Evolutionary conservation across 2,329 filamentous ascomycete species (phyloP).

Genomic region (Xylaria sp.): DNA sequence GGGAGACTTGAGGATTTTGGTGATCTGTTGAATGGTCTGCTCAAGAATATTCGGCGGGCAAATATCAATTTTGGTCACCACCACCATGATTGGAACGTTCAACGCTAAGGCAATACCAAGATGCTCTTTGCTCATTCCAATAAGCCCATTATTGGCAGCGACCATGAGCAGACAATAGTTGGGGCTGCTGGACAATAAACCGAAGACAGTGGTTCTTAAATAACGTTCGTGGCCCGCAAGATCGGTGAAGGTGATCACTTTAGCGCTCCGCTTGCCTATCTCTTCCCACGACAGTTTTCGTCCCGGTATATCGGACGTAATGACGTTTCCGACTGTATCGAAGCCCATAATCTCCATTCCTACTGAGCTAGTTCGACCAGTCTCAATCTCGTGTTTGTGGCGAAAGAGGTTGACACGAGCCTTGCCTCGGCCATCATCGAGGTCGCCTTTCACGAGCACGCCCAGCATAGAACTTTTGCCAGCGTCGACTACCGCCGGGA

Average conservation of each 20-base stretch:
- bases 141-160: slow-evolving; percentile 93
- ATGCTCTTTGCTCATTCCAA: slow-evolving; percentile 99
- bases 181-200: slow-evolving; percentile 88
- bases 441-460: slow-evolving; percentile 90
- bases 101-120: slow-evolving; percentile 91
- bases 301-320: slow-evolving; percentile 81
- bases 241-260: slow-evolving; percentile 96
- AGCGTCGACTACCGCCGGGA: slow-evolving; percentile 72
- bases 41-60: slow-evolving; percentile 94
- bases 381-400: slow-evolving; percentile 98
- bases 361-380: slow-evolving; percentile 91
- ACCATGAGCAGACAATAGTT: slow-evolving; percentile 99
- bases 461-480: slow-evolving; percentile 97
- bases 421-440: slow-evolving; percentile 93
- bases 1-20: slow-evolving; percentile 90
- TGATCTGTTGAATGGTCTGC: slow-evolving; percentile 90
- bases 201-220: slow-evolving; percentile 93
- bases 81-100: slow-evolving; percentile 97
- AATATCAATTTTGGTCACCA: slow-evolving; percentile 98
- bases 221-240: slow-evolving; percentile 95
- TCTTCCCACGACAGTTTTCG: slow-evolving; percentile 93
- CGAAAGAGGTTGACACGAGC: slow-evolving; percentile 95
- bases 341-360: slow-evolving; percentile 99
- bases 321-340: slow-evolving; percentile 81
- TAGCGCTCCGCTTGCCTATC: slow-evolving; percentile 91